Base-by-base conservation (phyloP, 306 rosid genomes). In the Phaseolus lunatus region DNA sequence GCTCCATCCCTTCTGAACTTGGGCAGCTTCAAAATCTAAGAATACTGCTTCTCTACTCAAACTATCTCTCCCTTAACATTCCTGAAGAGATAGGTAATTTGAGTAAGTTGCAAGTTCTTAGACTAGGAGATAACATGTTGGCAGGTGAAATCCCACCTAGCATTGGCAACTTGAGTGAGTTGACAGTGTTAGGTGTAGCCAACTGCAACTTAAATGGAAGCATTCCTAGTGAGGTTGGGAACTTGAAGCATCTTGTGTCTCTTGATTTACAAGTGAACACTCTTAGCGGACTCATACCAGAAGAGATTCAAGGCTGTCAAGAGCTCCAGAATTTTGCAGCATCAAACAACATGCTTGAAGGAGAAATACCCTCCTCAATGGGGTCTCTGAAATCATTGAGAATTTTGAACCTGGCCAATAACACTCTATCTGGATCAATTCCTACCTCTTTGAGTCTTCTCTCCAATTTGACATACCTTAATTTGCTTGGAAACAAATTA, bases 391-490 rank as follows among this genome's bases (percentile, higher is more conserved):
- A 43, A 68, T 86, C 90, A 49, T 74, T 92, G 41, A 84, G 84
- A 65, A 72, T 90, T 72, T 78, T 92, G 75, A 92, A 92, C 77
- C 86, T 92, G 45, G 97, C 94, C 19, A 92, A 92, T 79, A 92
- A 92, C 70, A 87, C 83, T 77, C 82, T 92, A 26, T 89, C 91
- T 71, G 97, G 96, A 23, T 63, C 86, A 61, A 92, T 92, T 74
- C 96, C 97, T 29, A 47, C 57, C 8, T 63, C 83, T 13, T 79
- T 90, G 47, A 75, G 89, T 44, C 76, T 41, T 63, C 89, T 92
- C 53, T 80, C 78, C 69, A 86, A 79, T 19, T 80, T 90, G 85
- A 81, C 78, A 71, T 92, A 92, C 88, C 65, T 92, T 23, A 90
- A 84, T 79, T 84, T 92, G 80, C 89, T 89, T 11, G 94, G 96